Percentiles rank a stretch among this genome's conserved stretches.
Conservation (phyloP, 2,329 filamentous ascomycete species). For the Huntiella moniliformis region DNA sequence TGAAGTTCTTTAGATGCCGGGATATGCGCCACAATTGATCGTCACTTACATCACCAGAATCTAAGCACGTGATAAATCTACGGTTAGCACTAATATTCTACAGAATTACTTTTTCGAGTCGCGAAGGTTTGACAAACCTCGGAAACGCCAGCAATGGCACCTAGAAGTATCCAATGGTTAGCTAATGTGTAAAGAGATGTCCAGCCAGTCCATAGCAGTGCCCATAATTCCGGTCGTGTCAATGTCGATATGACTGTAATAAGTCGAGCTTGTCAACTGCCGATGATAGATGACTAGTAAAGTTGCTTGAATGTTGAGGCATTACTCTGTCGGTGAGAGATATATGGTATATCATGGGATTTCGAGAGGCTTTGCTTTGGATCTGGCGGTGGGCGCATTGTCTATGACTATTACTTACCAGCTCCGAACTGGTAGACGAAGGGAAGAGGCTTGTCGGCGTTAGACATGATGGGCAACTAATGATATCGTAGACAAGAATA, state of each 20-base stretch:
- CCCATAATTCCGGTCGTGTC: no score
- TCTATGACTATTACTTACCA: conserved; percentile 28
- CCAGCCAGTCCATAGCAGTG: no score
- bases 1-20: neutral
- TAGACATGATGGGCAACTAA: conserved; percentile 34
- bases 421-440: conserved; percentile 93
- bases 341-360: no score
- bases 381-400: no score
- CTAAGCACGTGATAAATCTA: conserved; percentile 26
- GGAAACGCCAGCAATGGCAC: conserved; percentile 91
- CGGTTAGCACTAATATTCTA: conserved; percentile 3
- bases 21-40: neutral
- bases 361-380: no score
- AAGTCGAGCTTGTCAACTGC: no score
- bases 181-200: no score
- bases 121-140: conserved; percentile 44
- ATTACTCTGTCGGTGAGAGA: no score
- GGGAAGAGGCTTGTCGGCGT: conserved; percentile 53
- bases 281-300: no score
- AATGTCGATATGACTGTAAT: no score
- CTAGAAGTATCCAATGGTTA: conserved; percentile 21
- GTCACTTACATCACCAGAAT: conserved; percentile 64
- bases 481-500: neutral
- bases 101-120: neutral
- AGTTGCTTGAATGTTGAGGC: no score